Evolutionary conservation across 106 monocot genomes (phyloP), one percentile per base, ranked within the genome.

Genomic region (Dendrobium catenatum): DNA sequence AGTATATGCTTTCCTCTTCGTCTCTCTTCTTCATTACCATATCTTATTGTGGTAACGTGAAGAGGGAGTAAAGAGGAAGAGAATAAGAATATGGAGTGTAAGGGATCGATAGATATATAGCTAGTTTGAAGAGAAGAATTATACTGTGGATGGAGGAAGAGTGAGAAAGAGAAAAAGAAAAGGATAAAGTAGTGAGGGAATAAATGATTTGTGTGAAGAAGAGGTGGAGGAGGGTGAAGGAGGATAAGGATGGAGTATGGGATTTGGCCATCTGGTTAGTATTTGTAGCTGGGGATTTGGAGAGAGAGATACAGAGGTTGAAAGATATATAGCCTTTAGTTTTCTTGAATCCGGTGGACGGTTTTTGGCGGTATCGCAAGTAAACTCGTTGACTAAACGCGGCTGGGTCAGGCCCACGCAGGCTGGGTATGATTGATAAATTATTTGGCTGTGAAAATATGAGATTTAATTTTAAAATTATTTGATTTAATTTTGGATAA

Each of bases 1-100:
- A 31, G 76, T 68, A 87, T 46, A 64, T 55, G 2, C 16, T 48
- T 43, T 72, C 83, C 5, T 73, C 68, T 46, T 77, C 67, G 2
- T 20, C 51, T 37, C 18, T 64, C 67, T 15, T 81, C 85, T 75
- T 40, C 46, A 51, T 49, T 15, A 74, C 43, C 43, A 51, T 51
- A 51, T 51, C 51, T 51, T 51, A 13, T 13, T 51, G 51, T 51
- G 13, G 68, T 9, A 27, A 68, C 68, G 0, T 1, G 4, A 2
- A 9, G 7, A 68, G 27, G 37, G 72, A 72, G 72, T 37, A 72
- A 1, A 72, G 11, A 1, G 16, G 20, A 4, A n/a, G 26, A 22
- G n/a, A 64, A 17, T 19, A 58, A 19, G 58, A 17, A 18, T 58
- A 16, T 8, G 2, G 13, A 11, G 17, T 4, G 55, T 4, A 19